Conservation (phyloP, 192 early-diverging fungal genomes). For the Umbelopsis ramanniana region DNA sequence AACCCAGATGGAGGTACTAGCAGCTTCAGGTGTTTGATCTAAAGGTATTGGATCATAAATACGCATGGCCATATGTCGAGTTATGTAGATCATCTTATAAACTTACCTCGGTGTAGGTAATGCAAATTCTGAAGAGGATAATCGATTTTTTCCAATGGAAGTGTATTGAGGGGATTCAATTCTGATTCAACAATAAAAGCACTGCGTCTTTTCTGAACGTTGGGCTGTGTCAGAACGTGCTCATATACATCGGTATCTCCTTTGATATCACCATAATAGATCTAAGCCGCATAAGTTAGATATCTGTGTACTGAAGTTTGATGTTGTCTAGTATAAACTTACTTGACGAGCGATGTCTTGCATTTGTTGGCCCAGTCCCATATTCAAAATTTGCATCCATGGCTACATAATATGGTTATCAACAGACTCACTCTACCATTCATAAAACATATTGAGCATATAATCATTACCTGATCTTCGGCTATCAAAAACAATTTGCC, state of each 20-base stretch:
- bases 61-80: not conserved
- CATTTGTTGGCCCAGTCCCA: constrained; percentile 32
- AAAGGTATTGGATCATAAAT: not conserved
- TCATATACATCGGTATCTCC: constrained; percentile 69
- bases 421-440: not conserved
- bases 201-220: constrained; percentile 68
- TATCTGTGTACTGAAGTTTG: not conserved
- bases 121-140: not conserved
- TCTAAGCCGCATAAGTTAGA: constrained; percentile 13
- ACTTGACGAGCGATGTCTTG: constrained; percentile 36
- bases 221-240: constrained; percentile 66
- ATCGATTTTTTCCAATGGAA: constrained; percentile 34
- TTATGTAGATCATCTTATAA: not conserved
- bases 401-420: constrained; percentile 25
- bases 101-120: not conserved
- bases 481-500: constrained; percentile 21
- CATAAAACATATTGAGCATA: not conserved
- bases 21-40: constrained; percentile 20
- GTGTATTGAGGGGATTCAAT: constrained; percentile 42
- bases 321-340: constrained; percentile 8
- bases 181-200: constrained; percentile 62
- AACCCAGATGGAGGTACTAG: constrained; percentile 48
- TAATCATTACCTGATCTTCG: not conserved
- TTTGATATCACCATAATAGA: constrained; percentile 57
- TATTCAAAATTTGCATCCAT: constrained; percentile 35